Percentiles rank a stretch among this genome's conserved stretches.
Conservation (phyloP, 148 eudicot genomes). For the Vaccinium darrowii region DNA sequence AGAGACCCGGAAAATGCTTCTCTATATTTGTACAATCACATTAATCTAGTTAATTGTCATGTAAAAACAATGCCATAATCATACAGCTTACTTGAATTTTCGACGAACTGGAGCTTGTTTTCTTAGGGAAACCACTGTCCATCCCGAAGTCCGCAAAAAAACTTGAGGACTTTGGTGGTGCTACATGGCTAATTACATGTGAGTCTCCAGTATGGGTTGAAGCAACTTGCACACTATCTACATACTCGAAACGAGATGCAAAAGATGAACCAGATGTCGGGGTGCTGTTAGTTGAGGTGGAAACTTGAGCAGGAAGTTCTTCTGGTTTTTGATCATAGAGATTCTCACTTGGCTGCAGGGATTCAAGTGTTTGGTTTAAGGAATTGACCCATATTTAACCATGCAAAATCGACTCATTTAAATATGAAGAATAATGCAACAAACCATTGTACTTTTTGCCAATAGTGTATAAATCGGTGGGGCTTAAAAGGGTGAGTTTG, state of each 20-base stretch:
- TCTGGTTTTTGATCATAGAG: slow-evolving; percentile 98
- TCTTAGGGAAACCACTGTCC: slow-evolving; percentile 76
- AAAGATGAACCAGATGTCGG: slow-evolving; percentile 52
- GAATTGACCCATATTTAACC: neutral
- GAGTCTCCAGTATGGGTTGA: slow-evolving; percentile 53
- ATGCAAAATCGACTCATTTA: neutral
- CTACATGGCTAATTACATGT: slow-evolving; percentile 59
- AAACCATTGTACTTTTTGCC: neutral
- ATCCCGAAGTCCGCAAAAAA: slow-evolving; percentile 92
- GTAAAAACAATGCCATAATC: neutral
- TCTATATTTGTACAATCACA: neutral
- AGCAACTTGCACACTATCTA: slow-evolving; percentile 53
- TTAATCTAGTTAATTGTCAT: neutral
- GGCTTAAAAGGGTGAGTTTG: no score
- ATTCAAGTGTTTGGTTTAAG: neutral
- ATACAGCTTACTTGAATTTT: slow-evolving; percentile 65
- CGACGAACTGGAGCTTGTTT: slow-evolving; percentile 54
- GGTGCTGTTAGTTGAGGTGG: slow-evolving; percentile 50
- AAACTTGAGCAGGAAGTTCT: slow-evolving; percentile 70
- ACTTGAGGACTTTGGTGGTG: slow-evolving; percentile 75
- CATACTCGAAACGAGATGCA: slow-evolving; percentile 82
- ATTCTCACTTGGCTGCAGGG: slow-evolving; percentile 72
- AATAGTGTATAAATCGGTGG: no score
- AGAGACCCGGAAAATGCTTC: neutral
- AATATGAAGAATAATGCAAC: neutral